Evolutionary conservation across 768 basidiomycete genomes (phyloP), one percentile per base, ranked within the genome.

Genomic region (Amanita inopinata): DNA sequence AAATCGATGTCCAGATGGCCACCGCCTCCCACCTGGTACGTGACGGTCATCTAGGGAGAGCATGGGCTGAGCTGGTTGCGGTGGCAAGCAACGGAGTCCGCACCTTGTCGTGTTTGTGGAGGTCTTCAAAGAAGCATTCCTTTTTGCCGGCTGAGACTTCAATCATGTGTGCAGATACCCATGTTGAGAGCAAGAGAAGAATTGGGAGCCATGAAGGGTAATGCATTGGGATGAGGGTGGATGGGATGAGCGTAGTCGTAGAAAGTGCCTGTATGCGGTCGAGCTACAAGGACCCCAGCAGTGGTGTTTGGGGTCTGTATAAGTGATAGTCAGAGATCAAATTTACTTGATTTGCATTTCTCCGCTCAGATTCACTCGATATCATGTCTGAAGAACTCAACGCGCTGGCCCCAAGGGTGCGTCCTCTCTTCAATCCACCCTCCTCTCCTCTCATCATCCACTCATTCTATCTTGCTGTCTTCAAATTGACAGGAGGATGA

Each of bases 1-100:
- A 98, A 98, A 62, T 99, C 94, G 46, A 99, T 89, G 63, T 99
- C 96, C 38, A 98, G 64, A 58, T 97, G 88, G 1, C 96, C 94
- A 18, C 96, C 96, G 33, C 89, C 91, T 40, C 90, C 93, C 5
- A 98, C 96, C 72, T 99, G 96, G 59, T 98, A 99, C 28, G 94
- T 96, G 38, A 99, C 87, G 18, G 94, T 94, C 96, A 99, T 98
- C 93, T 97, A n/a, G 54, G 9, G 23, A 14, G 43, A 30, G 49
- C 50, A 17, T 40, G 42, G 22, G 33, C 36, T 40, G 6, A 35
- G 15, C 11, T 17, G 11, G 37, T 12, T 18, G 47, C 14, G 33
- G 28, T 32, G 22, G 25, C 4, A 33, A n/a, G 34, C 4, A 43
- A 30, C 18, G 28, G 53, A 44, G 48, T n/a, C n/a, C n/a, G n/a